These are phyloP conservation scores for Furcasterigmium furcatum DNA, from an alignment of 2,329 filamentous ascomycete species.

Conservation along the genomic window DNA sequence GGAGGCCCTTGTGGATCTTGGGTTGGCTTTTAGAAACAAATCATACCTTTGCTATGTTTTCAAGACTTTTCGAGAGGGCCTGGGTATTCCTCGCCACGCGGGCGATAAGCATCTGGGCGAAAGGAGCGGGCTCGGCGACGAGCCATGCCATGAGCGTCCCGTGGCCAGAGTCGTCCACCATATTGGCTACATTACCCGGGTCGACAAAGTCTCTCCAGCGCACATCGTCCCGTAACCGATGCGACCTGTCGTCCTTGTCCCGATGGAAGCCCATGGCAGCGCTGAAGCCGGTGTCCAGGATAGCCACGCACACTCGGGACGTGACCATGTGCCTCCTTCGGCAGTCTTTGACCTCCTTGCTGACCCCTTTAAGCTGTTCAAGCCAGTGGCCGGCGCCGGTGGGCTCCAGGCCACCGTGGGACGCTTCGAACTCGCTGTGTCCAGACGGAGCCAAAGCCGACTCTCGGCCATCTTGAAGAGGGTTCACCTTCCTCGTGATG, in stretches of 20 bases:
- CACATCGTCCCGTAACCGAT: neutral
- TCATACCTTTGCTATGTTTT: neutral
- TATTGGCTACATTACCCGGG: neutral
- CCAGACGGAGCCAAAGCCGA: too few species aligned
- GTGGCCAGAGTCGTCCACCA: constrained; percentile 1
- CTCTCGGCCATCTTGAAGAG: too few species aligned
- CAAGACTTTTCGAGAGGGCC: neutral
- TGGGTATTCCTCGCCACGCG: constrained; percentile 1
- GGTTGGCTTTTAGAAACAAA: too few species aligned
- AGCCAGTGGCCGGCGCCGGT: neutral
- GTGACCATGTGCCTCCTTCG: neutral
- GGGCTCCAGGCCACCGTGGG: neutral
- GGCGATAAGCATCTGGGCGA: neutral
- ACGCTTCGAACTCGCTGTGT: too few species aligned
- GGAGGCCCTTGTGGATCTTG: neutral
- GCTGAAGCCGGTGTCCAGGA: constrained; percentile 3
- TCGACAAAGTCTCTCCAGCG: constrained; percentile 1
- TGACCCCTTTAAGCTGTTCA: neutral
- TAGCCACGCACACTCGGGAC: neutral
- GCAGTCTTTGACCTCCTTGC: neutral
- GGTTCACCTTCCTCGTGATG: too few species aligned
- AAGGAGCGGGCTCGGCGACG: neutral
- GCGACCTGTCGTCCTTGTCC: neutral
- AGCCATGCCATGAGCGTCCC: constrained; percentile 2
- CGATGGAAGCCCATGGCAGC: neutral